Evolutionary conservation across 1,284 basidiomycete genomes (phyloP), one percentile per base, ranked within the genome.

Genomic region (Cutaneotrichosporon cutaneum): DNA sequence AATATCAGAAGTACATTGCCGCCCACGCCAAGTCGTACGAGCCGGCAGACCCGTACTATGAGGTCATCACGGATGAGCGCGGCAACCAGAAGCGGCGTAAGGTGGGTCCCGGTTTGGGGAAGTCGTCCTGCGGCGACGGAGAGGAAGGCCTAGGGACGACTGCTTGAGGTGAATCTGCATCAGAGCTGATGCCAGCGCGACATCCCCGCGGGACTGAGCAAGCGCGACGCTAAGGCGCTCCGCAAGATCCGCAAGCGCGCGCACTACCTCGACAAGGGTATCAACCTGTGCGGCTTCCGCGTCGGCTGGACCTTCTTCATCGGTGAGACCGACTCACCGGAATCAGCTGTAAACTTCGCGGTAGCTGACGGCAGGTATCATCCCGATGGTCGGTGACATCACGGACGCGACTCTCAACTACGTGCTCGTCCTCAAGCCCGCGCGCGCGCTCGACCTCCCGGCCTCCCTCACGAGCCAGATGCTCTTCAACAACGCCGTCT

Each of bases 191-290:
- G n/a, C n/a, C n/a, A n/a, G 90, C 84, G 90, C 56, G 83, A 83
- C 7, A 76, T 87, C 0, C 92, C 92, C 0, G 86, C 87, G 9
- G 93, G 92, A 0, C 84, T 96, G 4, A 90, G 90, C 0, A 78
- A 83, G 33, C 84, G 88, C 33, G 92, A 96, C 65, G 84, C 84
- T n/a, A 86, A 86, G 67, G 87, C 92, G 56, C 82, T 94, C 56
- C 84, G 84, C 68, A 85, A 87, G 21, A 86, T 94, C 50, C 86
- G 90, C 74, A 82, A 83, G 56, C 66, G 94, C 9, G 94, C 94
- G 0, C 92, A 94, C 74, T 86, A 89, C 73, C 88, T 98, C 59
- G 94, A 98, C 82, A 94, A 93, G 78, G 89, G 91, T 8, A 90
- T 97, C 82, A 82, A 77, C 53, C 59, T 97, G 11, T 91, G 88